Percentiles rank a stretch among this genome's conserved stretches.
Evolutionary conservation across 169 alveolate species (phyloP).

Genomic region (Plasmodium adleri): DNA sequence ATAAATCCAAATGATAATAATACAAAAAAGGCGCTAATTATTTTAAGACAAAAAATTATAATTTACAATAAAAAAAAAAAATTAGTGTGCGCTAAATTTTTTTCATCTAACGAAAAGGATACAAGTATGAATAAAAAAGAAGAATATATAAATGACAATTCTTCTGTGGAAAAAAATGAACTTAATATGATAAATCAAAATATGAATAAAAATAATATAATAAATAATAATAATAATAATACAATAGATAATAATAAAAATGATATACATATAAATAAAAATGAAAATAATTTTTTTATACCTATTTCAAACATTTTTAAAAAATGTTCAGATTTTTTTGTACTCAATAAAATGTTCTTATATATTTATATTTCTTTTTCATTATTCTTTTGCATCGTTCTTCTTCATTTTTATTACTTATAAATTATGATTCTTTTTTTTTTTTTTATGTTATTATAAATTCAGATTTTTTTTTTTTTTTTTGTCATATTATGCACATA

Average conservation of each 20-base stretch:
- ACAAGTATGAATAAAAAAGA: not conserved
- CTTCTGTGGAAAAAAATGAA: constrained; percentile 3
- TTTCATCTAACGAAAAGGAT: constrained; percentile 20
- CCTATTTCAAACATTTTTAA: constrained; percentile 19
- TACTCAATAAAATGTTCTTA: constrained; percentile 38
- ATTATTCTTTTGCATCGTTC: constrained; percentile 10
- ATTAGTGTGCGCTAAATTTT: constrained; percentile 59
- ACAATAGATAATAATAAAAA: not conserved
- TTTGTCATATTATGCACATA: not conserved
- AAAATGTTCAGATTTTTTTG: constrained; percentile 16
- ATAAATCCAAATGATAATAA: constrained; percentile 45
- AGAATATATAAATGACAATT: not conserved
- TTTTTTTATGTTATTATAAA: constrained; percentile 26
- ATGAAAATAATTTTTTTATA: constrained; percentile 24
- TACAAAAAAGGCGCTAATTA: constrained; percentile 33
- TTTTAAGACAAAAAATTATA: constrained; percentile 24
- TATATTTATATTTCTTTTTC: constrained; percentile 46
- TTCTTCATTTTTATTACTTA: no score
- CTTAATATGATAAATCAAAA: not conserved
- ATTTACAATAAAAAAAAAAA: constrained; percentile 53
- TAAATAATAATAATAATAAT: not conserved
- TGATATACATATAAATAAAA: not conserved
- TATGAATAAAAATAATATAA: not conserved
- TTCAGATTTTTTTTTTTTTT: not conserved
- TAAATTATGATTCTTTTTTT: constrained; percentile 16